Percentiles rank a stretch among this genome's conserved stretches.
These are phyloP conservation scores for Solanum chacoense DNA, from an alignment of 305 asterid species.

Conservation along the genomic window DNA sequence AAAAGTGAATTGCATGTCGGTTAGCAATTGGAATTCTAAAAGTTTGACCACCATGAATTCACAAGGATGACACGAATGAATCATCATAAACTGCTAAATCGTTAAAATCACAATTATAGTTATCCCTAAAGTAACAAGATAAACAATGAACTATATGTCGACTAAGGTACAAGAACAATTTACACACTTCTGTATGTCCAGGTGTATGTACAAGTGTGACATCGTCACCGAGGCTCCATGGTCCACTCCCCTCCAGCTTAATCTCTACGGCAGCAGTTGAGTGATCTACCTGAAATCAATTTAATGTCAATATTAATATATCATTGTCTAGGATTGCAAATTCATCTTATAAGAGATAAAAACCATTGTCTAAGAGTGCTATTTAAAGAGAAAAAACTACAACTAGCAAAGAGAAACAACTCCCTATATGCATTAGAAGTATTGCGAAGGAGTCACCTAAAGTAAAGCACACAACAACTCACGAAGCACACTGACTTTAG, in stretches of 20 bases:
- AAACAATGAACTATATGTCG: neutral
- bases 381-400: neutral
- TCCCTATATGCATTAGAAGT: neutral
- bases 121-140: constrained; percentile 33
- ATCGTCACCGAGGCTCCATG: constrained; percentile 50
- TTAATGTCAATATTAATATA: neutral
- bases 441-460: neutral
- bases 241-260: constrained; percentile 54
- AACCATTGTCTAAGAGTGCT: neutral
- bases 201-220: constrained; percentile 52
- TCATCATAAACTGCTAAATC: neutral
- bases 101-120: constrained; percentile 22
- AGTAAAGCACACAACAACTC: neutral
- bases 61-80: neutral
- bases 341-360: neutral
- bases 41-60: neutral
- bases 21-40: constrained; percentile 5
- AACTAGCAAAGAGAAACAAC: neutral
- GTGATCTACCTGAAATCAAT: constrained; percentile 27
- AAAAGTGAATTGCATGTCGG: neutral
- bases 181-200: constrained; percentile 52
- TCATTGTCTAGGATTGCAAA: neutral
- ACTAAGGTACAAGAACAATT: neutral
- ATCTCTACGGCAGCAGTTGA: constrained; percentile 50
- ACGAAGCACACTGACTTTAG: neutral